Percentiles rank a stretch among this genome's conserved stretches.
Evolutionary conservation across 192 early-diverging fungal species (phyloP).

Genomic region (Chytriomyces sp.): DNA sequence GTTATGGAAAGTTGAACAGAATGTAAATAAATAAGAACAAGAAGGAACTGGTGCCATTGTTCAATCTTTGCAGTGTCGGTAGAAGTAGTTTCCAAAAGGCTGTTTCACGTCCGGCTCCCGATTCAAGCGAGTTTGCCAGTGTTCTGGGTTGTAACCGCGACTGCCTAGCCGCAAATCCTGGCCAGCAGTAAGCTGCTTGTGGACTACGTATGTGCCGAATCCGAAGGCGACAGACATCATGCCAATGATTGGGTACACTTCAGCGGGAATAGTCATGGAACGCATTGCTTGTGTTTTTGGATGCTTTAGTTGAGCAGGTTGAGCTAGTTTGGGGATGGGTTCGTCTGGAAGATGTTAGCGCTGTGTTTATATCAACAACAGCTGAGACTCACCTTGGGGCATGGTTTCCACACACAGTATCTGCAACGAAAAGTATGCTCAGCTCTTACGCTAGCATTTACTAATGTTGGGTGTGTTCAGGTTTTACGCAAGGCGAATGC

Average conservation of each 20-base stretch:
- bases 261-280: background rate
- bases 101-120: background rate
- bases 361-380: too few relatives aligned
- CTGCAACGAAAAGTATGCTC: too few relatives aligned
- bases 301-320: background rate
- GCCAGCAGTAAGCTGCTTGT: constrained; percentile 1
- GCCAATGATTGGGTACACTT: constrained; percentile 19
- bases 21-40: too few relatives aligned
- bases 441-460: too few relatives aligned
- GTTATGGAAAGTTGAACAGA: too few relatives aligned
- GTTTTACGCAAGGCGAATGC: too few relatives aligned
- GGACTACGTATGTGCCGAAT: constrained; percentile 15
- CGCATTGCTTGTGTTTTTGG: background rate
- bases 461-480: too few relatives aligned
- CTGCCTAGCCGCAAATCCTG: constrained; percentile 7
- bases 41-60: too few relatives aligned
- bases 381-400: too few relatives aligned
- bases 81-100: constrained; percentile 13
- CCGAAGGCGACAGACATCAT: constrained; percentile 14
- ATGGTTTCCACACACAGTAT: too few relatives aligned
- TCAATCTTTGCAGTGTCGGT: background rate
- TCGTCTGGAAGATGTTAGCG: too few relatives aligned
- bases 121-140: background rate
- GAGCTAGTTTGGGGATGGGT: too few relatives aligned
- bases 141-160: background rate